Conservation (phyloP, 2,329 filamentous ascomycete genomes). For the Madurella mycetomatis region DNA sequence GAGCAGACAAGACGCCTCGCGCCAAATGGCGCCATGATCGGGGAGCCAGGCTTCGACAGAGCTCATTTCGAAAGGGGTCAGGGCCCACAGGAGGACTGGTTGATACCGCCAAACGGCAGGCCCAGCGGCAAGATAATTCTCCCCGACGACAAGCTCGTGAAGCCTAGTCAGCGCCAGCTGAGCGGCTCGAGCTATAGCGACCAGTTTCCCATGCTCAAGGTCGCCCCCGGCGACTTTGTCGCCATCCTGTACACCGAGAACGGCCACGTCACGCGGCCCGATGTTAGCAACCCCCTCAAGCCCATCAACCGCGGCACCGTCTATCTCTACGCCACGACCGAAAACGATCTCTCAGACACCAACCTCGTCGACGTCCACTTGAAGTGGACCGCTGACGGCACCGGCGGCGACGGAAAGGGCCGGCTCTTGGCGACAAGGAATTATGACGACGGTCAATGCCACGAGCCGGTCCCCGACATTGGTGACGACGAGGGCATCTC, state of each 20-base stretch:
- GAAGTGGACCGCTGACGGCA: constrained; percentile 73
- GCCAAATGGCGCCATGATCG: constrained; percentile 68
- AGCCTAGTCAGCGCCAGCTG: constrained; percentile 53
- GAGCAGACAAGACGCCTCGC: constrained; percentile 70
- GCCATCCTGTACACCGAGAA: constrained; percentile 70
- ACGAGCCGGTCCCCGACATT: constrained; percentile 50
- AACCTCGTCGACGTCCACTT: constrained; percentile 62
- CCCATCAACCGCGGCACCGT: constrained; percentile 65
- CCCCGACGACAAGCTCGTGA: constrained; percentile 57
- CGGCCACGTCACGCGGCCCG: constrained; percentile 64
- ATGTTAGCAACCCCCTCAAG: constrained; percentile 50
- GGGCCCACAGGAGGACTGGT: constrained; percentile 35
- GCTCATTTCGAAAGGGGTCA: constrained; percentile 58
- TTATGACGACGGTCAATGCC: constrained; percentile 89
- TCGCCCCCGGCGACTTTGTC: constrained; percentile 57
- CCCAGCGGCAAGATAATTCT: constrained; percentile 43
- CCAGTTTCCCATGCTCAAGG: constrained; percentile 58
- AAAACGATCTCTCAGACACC: constrained; percentile 47
- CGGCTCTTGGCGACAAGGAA: constrained; percentile 69
- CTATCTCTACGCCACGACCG: constrained; percentile 66
- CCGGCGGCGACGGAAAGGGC: constrained; percentile 74
- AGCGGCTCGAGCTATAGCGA: constrained; percentile 48
- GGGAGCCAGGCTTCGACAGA: constrained; percentile 68
- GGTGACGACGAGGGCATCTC: constrained; percentile 56
- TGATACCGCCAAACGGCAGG: constrained; percentile 40